phyloP scores from a whole-genome alignment of 805 yeast species.

The Teunomyces barrocoloradensis region DNA sequence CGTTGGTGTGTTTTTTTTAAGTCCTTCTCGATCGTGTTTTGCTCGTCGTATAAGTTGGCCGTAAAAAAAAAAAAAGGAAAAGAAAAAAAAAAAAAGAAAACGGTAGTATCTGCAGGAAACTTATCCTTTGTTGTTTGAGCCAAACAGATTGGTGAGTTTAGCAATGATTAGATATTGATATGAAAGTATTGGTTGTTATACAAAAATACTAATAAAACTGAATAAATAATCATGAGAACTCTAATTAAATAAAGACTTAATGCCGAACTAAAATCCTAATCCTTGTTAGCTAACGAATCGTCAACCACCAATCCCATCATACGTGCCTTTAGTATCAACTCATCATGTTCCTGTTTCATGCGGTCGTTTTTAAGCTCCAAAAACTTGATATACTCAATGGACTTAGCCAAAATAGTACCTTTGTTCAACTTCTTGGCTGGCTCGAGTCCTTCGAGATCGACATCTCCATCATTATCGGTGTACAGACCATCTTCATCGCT shows the following conservation, averaged over 20 bases:
- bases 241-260: conserved; percentile 1
- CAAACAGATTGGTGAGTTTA: background rate
- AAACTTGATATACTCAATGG: conserved; percentile 76
- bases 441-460: conserved; percentile 65
- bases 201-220: background rate
- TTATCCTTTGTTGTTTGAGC: background rate
- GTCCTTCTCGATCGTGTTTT: background rate
- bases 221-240: conserved; percentile 1
- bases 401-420: conserved; percentile 73
- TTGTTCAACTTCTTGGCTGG: conserved; percentile 77
- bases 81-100: background rate
- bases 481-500: conserved; percentile 6
- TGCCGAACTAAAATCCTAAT: conserved; percentile 3
- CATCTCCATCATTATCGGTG: conserved; percentile 3
- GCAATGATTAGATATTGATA: background rate
- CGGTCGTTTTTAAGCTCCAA: conserved; percentile 57
- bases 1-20: background rate
- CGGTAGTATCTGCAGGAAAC: background rate
- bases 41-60: background rate
- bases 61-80: background rate
- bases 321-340: conserved; percentile 38
- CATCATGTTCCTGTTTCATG: conserved; percentile 52
- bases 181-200: background rate
- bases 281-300: conserved; percentile 4
- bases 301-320: conserved; percentile 28